Evolutionary conservation across 306 rosid genomes (phyloP).

Genomic region (Trichosanthes cucumerina): DNA sequence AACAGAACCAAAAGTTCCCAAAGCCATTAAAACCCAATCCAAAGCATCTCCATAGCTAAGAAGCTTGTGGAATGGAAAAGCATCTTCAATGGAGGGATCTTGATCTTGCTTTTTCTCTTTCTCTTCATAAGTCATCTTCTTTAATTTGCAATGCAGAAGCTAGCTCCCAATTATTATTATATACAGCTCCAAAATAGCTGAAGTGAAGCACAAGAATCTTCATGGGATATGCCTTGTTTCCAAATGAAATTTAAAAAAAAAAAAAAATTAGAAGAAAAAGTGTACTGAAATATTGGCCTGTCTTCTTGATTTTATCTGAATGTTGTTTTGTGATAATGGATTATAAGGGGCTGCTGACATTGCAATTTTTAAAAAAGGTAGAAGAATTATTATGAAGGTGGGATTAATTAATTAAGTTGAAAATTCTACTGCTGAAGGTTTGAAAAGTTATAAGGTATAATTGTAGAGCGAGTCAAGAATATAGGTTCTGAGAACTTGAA

Average conservation of each 20-base stretch:
- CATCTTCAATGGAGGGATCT: not conserved
- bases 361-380: not conserved
- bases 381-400: not conserved
- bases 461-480: not conserved
- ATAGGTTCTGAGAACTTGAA: not conserved
- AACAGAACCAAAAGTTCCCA: constrained; percentile 55
- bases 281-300: not conserved
- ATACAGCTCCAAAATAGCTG: not conserved
- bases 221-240: not conserved
- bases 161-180: not conserved
- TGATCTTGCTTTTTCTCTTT: constrained; percentile 22
- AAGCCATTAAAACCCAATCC: constrained; percentile 65
- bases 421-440: not conserved
- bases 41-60: constrained; percentile 55
- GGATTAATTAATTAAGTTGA: no score
- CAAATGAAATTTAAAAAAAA: not conserved
- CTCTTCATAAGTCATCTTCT: not conserved
- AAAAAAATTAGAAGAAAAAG: no score
- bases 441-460: not conserved
- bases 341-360: not conserved
- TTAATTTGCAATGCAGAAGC: not conserved
- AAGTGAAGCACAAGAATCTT: not conserved
- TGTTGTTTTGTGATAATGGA: not conserved
- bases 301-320: not conserved
- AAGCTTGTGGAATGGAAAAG: constrained; percentile 37